Base-by-base conservation (phyloP, 78 protist species). In the Goniomonas avonlea region DNA sequence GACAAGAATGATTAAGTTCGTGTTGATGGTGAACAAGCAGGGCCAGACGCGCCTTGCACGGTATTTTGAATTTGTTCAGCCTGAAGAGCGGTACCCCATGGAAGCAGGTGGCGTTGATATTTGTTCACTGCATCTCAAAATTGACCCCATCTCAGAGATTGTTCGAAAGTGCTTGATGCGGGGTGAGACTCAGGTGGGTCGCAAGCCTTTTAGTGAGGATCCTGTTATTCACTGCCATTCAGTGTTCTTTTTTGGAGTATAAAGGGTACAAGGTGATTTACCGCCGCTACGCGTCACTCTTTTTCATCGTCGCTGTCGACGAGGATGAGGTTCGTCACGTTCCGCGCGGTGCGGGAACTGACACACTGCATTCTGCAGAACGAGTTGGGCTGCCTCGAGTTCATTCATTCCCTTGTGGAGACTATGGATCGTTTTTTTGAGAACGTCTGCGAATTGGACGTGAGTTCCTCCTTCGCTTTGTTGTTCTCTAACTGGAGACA, bases 41-140 rank as follows among this genome's bases (percentile, higher is more conserved):
- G 98, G 98, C 21, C 95, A 94, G 66, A 94, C 97, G 18, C 85
- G 98, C 38, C 84, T 96, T 18, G 80, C 97, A 18, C 95, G 93
- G 73, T 94, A 96, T 50, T 86, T 86, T 81, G 75, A 88, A 4
- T 45, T 60, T 38, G 45, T 83, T n/a, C 61, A 86, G 32, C 87
- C 89, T 29, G 74, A 79, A 0, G 89, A 92, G 43, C 35, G 96
- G 17, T n/a, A n/a, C n/a, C n/a, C n/a, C n/a, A 77, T 73, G 8
- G n/a, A n/a, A n/a, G n/a, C n/a, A n/a, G n/a, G n/a, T n/a, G n/a
- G n/a, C n/a, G n/a, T n/a, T n/a, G n/a, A n/a, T n/a, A n/a, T n/a
- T n/a, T n/a, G n/a, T n/a, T n/a, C n/a, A n/a, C n/a, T n/a, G n/a
- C n/a, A n/a, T n/a, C n/a, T n/a, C n/a, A n/a, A n/a, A n/a, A n/a